Evolutionary conservation across 352 stramenopile genomes (phyloP).

Genomic region (Phytophthora multivora): DNA sequence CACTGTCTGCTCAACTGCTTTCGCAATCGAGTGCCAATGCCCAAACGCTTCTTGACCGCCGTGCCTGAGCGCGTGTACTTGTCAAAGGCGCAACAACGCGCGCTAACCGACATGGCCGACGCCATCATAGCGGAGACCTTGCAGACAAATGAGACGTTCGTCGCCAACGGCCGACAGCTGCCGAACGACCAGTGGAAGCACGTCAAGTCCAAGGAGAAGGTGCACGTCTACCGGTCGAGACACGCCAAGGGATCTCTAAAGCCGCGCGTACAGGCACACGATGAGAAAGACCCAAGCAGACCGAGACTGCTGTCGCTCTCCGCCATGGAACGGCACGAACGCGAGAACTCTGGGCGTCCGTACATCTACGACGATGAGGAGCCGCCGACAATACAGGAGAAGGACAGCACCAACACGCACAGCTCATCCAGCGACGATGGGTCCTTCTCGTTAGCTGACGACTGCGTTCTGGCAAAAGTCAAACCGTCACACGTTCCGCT

Average conservation of each 20-base stretch:
- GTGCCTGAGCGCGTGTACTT: slow-evolving; percentile 28
- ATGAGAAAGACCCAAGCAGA: slow-evolving; percentile 43
- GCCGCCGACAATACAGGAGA: slow-evolving; percentile 1
- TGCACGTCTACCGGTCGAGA: slow-evolving; percentile 63
- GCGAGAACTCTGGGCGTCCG: slow-evolving; percentile 20
- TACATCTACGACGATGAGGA: slow-evolving; percentile 31
- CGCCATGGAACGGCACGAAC: slow-evolving; percentile 36
- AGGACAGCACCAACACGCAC: slow-evolving; percentile 31
- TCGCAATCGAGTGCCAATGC: slow-evolving; percentile 6
- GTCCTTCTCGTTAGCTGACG: slow-evolving; percentile 30
- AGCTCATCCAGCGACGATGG: slow-evolving; percentile 40
- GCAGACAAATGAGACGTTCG: slow-evolving; percentile 55
- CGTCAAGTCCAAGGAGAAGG: slow-evolving; percentile 53
- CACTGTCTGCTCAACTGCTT: not conserved
- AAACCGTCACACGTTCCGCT: slow-evolving; percentile 35
- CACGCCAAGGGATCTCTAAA: slow-evolving; percentile 17
- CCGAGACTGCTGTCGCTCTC: slow-evolving; percentile 47
- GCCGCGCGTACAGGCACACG: slow-evolving; percentile 2
- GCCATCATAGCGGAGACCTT: slow-evolving; percentile 64
- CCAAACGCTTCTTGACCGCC: slow-evolving; percentile 21
- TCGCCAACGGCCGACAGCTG: slow-evolving; percentile 42
- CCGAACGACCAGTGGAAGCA: slow-evolving; percentile 55
- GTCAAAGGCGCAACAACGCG: slow-evolving; percentile 33
- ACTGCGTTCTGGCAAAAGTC: slow-evolving; percentile 27
- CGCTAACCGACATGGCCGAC: slow-evolving; percentile 52